Evolutionary conservation across 257 asterid genomes (phyloP).

Genomic region (Echium plantagineum): DNA sequence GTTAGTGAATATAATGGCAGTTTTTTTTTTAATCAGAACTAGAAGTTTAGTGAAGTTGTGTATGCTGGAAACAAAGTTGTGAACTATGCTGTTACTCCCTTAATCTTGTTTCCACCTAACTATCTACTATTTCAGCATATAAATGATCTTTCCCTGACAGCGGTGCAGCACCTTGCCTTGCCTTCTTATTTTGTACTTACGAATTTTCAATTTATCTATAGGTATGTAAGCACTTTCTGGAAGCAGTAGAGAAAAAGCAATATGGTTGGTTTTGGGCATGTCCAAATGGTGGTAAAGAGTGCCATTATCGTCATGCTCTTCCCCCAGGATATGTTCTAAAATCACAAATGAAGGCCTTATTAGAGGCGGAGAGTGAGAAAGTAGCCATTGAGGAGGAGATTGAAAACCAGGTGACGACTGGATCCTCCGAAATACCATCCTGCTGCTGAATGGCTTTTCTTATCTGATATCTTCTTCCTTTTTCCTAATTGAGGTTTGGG

Average conservation of each 20-base stretch:
- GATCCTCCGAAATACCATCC: too few relatives aligned
- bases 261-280: constrained; percentile 83
- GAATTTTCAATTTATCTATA: constrained; percentile 11
- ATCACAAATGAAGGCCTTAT: constrained; percentile 81
- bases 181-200: neutral
- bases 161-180: neutral
- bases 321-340: constrained; percentile 73
- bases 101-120: neutral
- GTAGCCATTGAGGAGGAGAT: constrained; percentile 72
- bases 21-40: too few relatives aligned
- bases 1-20: too few relatives aligned
- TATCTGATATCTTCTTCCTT: too few relatives aligned
- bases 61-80: too few relatives aligned
- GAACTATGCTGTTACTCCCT: neutral
- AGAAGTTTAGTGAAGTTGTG: too few relatives aligned
- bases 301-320: constrained; percentile 73
- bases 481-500: too few relatives aligned
- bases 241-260: constrained; percentile 84
- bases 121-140: neutral
- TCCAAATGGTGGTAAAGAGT: constrained; percentile 71
- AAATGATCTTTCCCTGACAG: neutral
- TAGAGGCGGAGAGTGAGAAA: constrained; percentile 63
- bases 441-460: too few relatives aligned
- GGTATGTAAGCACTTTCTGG: constrained; percentile 71
- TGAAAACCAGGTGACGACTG: constrained; percentile 53